Conservation (phyloP, 163 green algal species). For the Trebouxia gelatinosa region DNA sequence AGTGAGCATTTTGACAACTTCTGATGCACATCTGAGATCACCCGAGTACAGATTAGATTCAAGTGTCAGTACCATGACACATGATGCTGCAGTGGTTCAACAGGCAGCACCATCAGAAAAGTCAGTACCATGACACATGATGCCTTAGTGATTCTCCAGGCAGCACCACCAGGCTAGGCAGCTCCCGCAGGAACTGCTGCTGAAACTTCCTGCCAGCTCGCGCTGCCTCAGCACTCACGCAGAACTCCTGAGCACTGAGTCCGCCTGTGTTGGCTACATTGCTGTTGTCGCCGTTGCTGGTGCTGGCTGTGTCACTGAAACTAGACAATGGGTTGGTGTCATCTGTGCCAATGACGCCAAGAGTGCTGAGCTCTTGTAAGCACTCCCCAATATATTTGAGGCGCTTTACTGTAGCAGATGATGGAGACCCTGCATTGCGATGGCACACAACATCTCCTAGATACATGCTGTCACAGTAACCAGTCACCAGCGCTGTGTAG, state of each 20-base stretch:
- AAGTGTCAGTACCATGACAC: background rate
- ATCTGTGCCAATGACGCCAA: constrained; percentile 5
- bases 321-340: constrained; percentile 12
- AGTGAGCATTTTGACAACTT: background rate
- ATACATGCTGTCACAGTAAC: too few relatives aligned
- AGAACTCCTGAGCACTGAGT: constrained; percentile 10
- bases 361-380: constrained; percentile 33
- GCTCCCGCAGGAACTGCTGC: constrained; percentile 39
- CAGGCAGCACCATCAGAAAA: too few relatives aligned
- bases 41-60: background rate
- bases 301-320: background rate
- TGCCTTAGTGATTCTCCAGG: constrained; percentile 37
- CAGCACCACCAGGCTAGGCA: constrained; percentile 33
- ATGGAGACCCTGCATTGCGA: constrained; percentile 37
- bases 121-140: constrained; percentile 37
- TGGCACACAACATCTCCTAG: too few relatives aligned
- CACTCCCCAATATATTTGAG: constrained; percentile 36
- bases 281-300: background rate
- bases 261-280: background rate
- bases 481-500: too few relatives aligned
- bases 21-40: background rate
- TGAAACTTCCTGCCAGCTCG: constrained; percentile 25
- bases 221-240: constrained; percentile 15
- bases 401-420: constrained; percentile 37
- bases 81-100: background rate